These are phyloP conservation scores for Trichosanthes truncata DNA, from an alignment of 306 rosid species.

Conservation along the genomic window DNA sequence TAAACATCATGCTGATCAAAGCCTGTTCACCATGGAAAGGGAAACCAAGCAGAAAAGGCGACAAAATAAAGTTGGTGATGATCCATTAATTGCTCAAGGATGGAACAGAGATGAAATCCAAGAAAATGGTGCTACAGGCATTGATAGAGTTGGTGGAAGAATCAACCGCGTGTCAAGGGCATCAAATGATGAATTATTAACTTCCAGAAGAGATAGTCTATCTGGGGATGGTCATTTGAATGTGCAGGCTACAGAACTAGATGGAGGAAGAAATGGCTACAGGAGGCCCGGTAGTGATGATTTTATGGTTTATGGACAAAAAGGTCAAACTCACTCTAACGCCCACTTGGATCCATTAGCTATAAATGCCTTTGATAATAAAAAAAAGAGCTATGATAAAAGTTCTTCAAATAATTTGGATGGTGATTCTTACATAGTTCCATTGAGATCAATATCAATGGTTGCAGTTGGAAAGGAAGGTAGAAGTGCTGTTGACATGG, in stretches of 20 bases:
- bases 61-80: slow-evolving; percentile 36
- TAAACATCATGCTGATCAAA: slow-evolving; percentile 47
- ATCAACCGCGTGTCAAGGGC: slow-evolving; percentile 31
- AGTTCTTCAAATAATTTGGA: slow-evolving; percentile 45
- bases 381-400: slow-evolving; percentile 32
- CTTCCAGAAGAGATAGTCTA: slow-evolving; percentile 32
- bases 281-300: slow-evolving; percentile 49
- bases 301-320: slow-evolving; percentile 52
- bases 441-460: slow-evolving; percentile 43
- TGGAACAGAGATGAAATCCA: slow-evolving; percentile 36
- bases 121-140: slow-evolving; percentile 32
- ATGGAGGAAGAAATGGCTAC: slow-evolving; percentile 45
- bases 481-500: slow-evolving; percentile 71
- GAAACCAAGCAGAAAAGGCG: slow-evolving; percentile 30
- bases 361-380: slow-evolving; percentile 42
- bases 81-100: slow-evolving; percentile 56
- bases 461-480: slow-evolving; percentile 38
- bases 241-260: slow-evolving; percentile 52
- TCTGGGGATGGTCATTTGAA: slow-evolving; percentile 30
- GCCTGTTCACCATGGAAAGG: slow-evolving; percentile 46
- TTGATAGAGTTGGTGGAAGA: slow-evolving; percentile 45
- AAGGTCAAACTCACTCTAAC: slow-evolving; percentile 28
- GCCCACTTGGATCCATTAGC: slow-evolving; percentile 37
- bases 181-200: slow-evolving; percentile 42
- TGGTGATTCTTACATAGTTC: slow-evolving; percentile 79